Base-by-base conservation (phyloP, 202 grass and related monocot genomes). In the Panicum hallii region DNA sequence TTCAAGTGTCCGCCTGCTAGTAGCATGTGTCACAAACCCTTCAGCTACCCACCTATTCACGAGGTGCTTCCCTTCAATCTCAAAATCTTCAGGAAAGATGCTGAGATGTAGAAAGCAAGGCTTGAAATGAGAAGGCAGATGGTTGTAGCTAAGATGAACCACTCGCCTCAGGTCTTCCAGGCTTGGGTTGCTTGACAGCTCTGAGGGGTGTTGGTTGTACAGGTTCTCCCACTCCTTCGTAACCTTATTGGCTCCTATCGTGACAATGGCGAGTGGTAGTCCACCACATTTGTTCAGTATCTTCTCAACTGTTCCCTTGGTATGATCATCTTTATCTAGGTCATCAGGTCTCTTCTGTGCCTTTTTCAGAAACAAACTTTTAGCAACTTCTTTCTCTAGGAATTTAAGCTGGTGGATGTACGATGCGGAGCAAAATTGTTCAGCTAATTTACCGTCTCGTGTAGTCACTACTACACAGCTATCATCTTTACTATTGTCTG, bases 51-150 rank as follows among this genome's bases (percentile, higher is more conserved):
- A 83, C 16, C 81, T 83, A 13, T 30, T 9, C 1, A 75, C 81
- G 3, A 80, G 5, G 7, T 43, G 46, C 0, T 1, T 44, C 67
- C n/a, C 49, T 43, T 63, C 0, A 50, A 81, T 86, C 17, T 72
- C 38, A 41, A 45, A 79, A 74, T 79, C 84, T 9, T 87, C 77
- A 3, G 84, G 77, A 44, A 87, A 87, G 15, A 79, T 80, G 54
- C 84, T 87, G 1, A 87, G 44, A 36, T 87, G 74, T 2, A 87
- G 32, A 40, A 87, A 81, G 7, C 85, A 87, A 11, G 85, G 58
- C 63, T 89, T 89, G 0, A 84, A 15, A 74, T 84, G 74, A 20
- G 69, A 79, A 7, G 87, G 87, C 8, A 89, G 19, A 26, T 84
- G 42, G 56, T 16, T 80, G 47, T 84, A 89, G 12, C 87, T 88